Conservation (phyloP, 345 rosid genomes). For the Cardamine resedifolia region DNA sequence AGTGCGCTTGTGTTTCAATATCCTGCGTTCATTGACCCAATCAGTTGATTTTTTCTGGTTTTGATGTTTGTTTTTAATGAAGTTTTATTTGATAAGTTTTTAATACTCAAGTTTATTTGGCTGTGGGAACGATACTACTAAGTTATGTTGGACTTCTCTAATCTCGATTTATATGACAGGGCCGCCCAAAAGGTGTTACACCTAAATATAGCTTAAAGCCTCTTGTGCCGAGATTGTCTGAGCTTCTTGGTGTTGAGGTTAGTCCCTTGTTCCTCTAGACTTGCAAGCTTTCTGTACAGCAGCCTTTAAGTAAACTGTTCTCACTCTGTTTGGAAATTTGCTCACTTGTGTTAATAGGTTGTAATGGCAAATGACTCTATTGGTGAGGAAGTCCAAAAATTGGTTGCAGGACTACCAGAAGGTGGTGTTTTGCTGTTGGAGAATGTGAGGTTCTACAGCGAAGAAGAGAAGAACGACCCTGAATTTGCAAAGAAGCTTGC, state of each 20-base stretch:
- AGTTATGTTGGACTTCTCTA: constrained; percentile 1
- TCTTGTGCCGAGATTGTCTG: constrained; percentile 80
- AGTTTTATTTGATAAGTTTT: background rate
- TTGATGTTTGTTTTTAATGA: background rate
- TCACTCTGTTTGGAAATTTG: background rate
- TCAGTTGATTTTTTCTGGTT: background rate
- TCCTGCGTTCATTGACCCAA: too few species aligned
- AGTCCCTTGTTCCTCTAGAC: background rate
- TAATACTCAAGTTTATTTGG: background rate
- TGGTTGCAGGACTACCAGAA: constrained; percentile 79
- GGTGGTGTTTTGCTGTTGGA: constrained; percentile 92
- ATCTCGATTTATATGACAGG: constrained; percentile 49
- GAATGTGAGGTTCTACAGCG: constrained; percentile 89
- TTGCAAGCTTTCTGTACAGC: background rate
- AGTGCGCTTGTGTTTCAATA: background rate
- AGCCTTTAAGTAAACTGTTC: background rate
- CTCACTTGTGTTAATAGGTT: constrained; percentile 42
- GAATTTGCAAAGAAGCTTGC: constrained; percentile 96
- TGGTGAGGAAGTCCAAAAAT: constrained; percentile 85
- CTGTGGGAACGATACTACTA: background rate
- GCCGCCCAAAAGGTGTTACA: constrained; percentile 90
- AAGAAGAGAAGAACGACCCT: constrained; percentile 93
- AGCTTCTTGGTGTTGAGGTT: constrained; percentile 89
- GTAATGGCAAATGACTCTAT: constrained; percentile 86
- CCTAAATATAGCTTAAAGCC: constrained; percentile 93